Conservation (phyloP, 2,329 filamentous ascomycete species). For the Phialocephala subalpina region DNA sequence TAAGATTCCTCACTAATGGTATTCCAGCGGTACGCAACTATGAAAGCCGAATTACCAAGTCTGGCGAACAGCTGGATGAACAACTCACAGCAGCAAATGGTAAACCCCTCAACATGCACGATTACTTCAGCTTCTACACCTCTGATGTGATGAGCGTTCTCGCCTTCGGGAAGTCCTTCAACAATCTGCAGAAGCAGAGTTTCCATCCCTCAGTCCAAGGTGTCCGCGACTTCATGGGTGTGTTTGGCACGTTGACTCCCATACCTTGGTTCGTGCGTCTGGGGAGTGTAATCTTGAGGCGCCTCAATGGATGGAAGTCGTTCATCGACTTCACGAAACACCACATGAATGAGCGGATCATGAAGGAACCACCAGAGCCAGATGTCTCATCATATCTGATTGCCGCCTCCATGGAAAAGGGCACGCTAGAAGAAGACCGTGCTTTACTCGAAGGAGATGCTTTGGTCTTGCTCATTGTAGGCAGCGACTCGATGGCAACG, state of each 20-base stretch:
- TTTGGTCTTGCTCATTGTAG: conserved; percentile 4
- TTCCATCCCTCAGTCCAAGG: neutral
- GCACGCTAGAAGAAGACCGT: neutral
- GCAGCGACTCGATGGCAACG: conserved; percentile 5
- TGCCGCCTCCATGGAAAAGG: neutral
- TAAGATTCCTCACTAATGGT: neutral
- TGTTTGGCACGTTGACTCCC: neutral
- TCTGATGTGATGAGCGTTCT: neutral
- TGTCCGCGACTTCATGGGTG: conserved; percentile 5
- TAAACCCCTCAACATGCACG: neutral
- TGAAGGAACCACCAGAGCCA: conserved; percentile 6
- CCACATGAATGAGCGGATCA: neutral
- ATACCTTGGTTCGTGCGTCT: conserved; percentile 13
- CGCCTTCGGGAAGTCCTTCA: neutral
- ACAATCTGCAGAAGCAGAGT: neutral
- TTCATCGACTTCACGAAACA: conserved; percentile 5
- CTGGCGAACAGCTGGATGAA: neutral
- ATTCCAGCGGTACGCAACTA: conserved; percentile 1
- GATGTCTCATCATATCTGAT: conserved; percentile 8
- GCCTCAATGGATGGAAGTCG: conserved; percentile 7
- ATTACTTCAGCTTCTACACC: neutral
- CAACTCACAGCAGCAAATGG: neutral
- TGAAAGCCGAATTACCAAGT: neutral
- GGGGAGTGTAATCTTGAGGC: neutral
- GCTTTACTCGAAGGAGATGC: conserved; percentile 4